Evolutionary conservation across 106 monocot species (phyloP).

Genomic region (Posidonia australis): DNA sequence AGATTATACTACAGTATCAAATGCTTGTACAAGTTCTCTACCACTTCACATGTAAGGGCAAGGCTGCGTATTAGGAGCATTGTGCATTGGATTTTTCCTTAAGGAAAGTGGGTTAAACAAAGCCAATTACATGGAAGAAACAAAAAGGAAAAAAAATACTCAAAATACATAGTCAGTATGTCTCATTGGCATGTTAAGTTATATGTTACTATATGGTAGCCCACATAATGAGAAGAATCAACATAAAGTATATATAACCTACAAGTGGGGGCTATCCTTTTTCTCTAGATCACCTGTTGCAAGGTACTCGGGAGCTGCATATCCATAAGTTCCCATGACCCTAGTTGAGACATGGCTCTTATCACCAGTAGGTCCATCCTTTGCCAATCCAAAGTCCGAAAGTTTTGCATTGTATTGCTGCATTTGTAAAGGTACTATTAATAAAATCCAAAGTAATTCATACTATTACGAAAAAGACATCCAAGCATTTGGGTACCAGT

Average conservation of each 20-base stretch:
- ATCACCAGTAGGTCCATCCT: slow-evolving; percentile 28
- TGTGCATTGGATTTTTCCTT: too few species aligned
- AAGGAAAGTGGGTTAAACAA: too few species aligned
- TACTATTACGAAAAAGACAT: neutral
- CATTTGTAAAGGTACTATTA: neutral
- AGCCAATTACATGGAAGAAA: too few species aligned
- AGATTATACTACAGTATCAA: too few species aligned
- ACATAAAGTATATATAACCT: neutral
- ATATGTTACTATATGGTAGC: neutral
- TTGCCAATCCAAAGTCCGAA: slow-evolving; percentile 27
- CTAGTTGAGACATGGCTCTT: slow-evolving; percentile 25
- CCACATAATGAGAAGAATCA: neutral
- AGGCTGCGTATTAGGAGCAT: too few species aligned
- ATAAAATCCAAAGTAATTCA: neutral
- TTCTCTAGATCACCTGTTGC: slow-evolving; percentile 16
- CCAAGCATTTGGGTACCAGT: neutral
- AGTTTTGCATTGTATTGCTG: slow-evolving; percentile 26
- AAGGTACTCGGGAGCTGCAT: slow-evolving; percentile 28
- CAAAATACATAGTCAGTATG: too few species aligned
- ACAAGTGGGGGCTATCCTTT: neutral
- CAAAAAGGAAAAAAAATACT: too few species aligned
- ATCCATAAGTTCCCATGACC: slow-evolving; percentile 27
- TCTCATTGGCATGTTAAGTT: neutral
- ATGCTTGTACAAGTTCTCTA: too few species aligned
- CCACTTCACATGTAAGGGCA: too few species aligned